Conservation (phyloP, 2,329 filamentous ascomycete species). For the Pseudogymnoascus verrucosus region DNA sequence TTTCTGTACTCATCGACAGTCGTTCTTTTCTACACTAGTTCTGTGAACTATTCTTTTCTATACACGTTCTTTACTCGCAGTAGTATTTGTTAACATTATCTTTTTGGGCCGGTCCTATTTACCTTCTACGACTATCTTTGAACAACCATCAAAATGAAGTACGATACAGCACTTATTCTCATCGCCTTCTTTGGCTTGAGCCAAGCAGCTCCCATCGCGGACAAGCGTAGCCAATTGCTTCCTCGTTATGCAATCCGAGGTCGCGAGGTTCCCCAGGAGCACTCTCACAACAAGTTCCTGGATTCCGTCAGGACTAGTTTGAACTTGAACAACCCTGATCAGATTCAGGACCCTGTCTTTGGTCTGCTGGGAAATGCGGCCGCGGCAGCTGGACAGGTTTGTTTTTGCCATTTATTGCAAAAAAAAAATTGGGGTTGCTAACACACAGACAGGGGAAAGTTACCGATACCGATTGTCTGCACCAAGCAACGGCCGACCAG, state of each 20-base stretch:
- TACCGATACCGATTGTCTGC: conserved; percentile 48
- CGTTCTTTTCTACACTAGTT: conserved; percentile 26
- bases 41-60: conserved; percentile 24
- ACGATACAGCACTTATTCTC: conserved; percentile 24
- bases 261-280: conserved; percentile 50
- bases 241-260: conserved; percentile 17
- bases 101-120: conserved; percentile 25
- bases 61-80: conserved; percentile 24
- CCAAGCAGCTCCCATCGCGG: conserved; percentile 23
- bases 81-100: conserved; percentile 15
- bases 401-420: neutral
- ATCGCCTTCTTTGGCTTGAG: conserved; percentile 25
- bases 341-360: conserved; percentile 42
- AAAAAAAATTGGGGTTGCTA: neutral
- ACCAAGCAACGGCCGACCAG: conserved; percentile 50
- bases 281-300: conserved; percentile 45
- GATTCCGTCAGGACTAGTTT: conserved; percentile 37
- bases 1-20: conserved; percentile 15
- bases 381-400: conserved; percentile 34
- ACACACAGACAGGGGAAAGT: conserved; percentile 33
- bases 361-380: conserved; percentile 45
- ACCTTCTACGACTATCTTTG: conserved; percentile 14
- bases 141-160: conserved; percentile 27
- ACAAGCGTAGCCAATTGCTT: conserved; percentile 17
- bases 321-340: conserved; percentile 40